phyloP scores from a whole-genome alignment of 208 protist species.

The Wallacemonas collosoma region DNA sequence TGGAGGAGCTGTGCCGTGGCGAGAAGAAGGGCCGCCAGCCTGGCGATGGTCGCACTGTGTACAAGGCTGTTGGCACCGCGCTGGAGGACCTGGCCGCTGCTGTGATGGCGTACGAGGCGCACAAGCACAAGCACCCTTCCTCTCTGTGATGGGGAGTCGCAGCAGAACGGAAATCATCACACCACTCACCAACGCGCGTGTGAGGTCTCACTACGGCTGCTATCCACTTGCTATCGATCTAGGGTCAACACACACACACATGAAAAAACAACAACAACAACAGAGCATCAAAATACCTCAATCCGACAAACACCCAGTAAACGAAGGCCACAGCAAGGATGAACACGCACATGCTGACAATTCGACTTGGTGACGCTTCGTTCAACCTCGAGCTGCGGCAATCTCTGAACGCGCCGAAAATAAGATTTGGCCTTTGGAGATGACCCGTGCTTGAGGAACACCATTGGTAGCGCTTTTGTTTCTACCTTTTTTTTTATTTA shows the following conservation, averaged over 20 bases:
- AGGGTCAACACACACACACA: neutral
- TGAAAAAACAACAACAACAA: neutral
- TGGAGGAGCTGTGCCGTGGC: conserved; percentile 18
- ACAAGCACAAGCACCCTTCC: conserved; percentile 10
- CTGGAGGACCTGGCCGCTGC: conserved; percentile 21
- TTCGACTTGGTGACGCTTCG: neutral
- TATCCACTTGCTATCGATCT: neutral
- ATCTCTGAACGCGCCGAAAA: neutral
- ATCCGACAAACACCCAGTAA: neutral
- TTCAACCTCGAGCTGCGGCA: neutral
- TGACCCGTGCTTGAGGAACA: neutral
- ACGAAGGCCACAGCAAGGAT: neutral
- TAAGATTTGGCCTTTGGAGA: neutral
- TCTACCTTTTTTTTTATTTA: conserved; percentile 7
- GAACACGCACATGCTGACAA: neutral
- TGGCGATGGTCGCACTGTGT: conserved; percentile 18
- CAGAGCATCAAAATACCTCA: neutral
- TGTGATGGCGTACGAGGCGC: conserved; percentile 15
- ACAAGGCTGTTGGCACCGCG: conserved; percentile 24
- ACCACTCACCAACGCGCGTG: too few relatives aligned
- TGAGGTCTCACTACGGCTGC: too few relatives aligned
- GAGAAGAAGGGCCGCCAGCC: conserved; percentile 16
- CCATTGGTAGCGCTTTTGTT: conserved; percentile 8
- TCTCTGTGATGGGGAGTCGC: neutral
- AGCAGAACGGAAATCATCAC: too few relatives aligned